Base-by-base conservation (phyloP, 2,329 filamentous ascomycete species). In the Paecilomyces dactylethromorphus region DNA sequence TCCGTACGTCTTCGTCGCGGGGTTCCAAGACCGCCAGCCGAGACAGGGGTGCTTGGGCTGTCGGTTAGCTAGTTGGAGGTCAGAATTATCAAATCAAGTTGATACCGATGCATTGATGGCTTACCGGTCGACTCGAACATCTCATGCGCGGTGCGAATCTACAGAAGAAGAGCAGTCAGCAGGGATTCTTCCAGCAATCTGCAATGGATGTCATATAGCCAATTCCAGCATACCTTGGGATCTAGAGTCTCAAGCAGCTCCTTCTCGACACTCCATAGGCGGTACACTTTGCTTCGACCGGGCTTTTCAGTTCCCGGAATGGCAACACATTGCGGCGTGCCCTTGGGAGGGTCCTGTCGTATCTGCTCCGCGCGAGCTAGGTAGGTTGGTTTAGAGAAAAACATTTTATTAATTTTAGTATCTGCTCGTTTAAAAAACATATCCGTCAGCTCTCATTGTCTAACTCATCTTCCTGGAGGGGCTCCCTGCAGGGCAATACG, bases 1-100 rank as follows among this genome's bases (percentile, higher is more conserved):
- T 59, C 88, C 86, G 76, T 85, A 96, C 1, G 83, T 82, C 78
- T 92, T 88, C 54, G 86, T 90, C 39, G 76, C 77, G 2, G 88
- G 75, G 74, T 96, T 87, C 83, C 91, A 97, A 3, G 88, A 84
- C 63, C 94, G 86, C 72, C 84, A 84, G 58, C 94, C 94, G 60
- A 97, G 80, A 75, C 90, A 96, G 66, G 81, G 86, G 67, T 83
- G 84, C 68, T 85, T 88, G 53, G 89, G 84, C 58, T 80, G 79
- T 68, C 81, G 82, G 64, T 82, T 83, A 58, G 82, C 86, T 64
- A 53, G 54, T 26, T 49, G 50, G 33, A 32, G 24, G 5, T 56
- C 54, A 59, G 59, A 12, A 63, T 49, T 15, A 52, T 33, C 32
- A 15, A 51, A 33, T 26, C 26, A 18, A 53, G 58, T 32, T 54